Base-by-base conservation (phyloP, 106 monocot genomes). In the Dioscorea alata region DNA sequence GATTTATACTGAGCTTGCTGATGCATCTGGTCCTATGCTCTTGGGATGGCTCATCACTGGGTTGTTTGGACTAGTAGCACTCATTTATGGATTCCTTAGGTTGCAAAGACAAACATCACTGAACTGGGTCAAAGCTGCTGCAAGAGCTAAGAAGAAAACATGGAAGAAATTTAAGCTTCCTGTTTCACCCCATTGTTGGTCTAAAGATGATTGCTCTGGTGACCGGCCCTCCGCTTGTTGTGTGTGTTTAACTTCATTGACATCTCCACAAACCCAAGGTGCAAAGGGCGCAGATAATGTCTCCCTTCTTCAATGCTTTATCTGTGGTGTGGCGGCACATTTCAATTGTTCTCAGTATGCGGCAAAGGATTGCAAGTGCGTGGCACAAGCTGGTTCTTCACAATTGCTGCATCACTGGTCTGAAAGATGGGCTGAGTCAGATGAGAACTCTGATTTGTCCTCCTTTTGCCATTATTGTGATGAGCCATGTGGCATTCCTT, bases 361-460 rank as follows among this genome's bases (percentile, higher is more conserved):
- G 14, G 34, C 81, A 50, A 84, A 80, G 68, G 94, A 94, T 66
- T 94, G 94, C 75, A 94, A 94, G 61, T 83, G 85, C 74, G 80
- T 83, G 7, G 82, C 90, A 25, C 94, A 87, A 76, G 80, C 78
- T 51, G 90, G 94, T 71, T 66, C 79, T 23, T 34, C 78, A 18
- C 70, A 80, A 1, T 71, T 94, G 72, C 75, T 94, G 53, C 94
- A 94, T 34, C 94, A 90, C 67, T 94, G 94, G 94, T 87, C 94
- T 7, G 94, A 84, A 69, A 79, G 85, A 88, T 87, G 86, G 87
- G 75, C 77, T 59, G 89, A 87, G 34, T 58, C 70, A 57, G 85
- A 82, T 81, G 90, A 82, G 56, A 87, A 79, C 52, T 49, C 78
- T 33, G 94, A 94, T 50, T 59, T 68, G 4, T 82, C 80, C 59